Base-by-base conservation (phyloP, 495 filamentous ascomycete genomes). In the Pseudevernia furfuracea region DNA sequence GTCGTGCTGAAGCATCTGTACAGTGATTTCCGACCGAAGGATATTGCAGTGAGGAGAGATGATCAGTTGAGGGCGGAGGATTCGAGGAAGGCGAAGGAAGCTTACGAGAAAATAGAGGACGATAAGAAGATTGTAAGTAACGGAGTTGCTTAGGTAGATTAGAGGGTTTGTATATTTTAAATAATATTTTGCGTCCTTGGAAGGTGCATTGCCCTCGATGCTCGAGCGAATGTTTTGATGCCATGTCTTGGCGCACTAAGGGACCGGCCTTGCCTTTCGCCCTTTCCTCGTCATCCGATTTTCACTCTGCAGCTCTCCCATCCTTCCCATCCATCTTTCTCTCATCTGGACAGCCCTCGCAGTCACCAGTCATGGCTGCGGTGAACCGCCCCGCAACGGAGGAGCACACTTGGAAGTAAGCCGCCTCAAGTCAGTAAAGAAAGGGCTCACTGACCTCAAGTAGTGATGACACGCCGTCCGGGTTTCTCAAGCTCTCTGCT, bases 11-110 rank as follows among this genome's bases (percentile, higher is more conserved):
- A 99, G 82, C 73, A 71, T 38, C 68, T 88, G 25, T 99, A 97
- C 73, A 95, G 90, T 72, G 94, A 99, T 73, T 96, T 89, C 78
- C 85, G 83, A 62, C 92, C 94, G 8, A 93, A 96, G 74, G 95
- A 97, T 73, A 97, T 99, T 71, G 95, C 94, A 19, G 76, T 86
- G 30, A 84, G 94, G 67, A 79, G 94, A 56, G 84, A 86, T 21
- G 94, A 97, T 72, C 94, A 99, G 80, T 76, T 96, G n/a, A 80
- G 86, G 75, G 78, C 83, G 55, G 93, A 97, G 78, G 74, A 79
- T 46, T 77, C 76, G 38, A 80, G 92, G 63, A 87, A 87, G 74
- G 78, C 77, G 64, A 81, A 77, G 65, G 89, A 92, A 77, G 74
- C 73, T 60, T 73, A 77, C 58, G 76, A 82, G 64, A 80, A 80